Base-by-base conservation (phyloP, 2,329 filamentous ascomycete species). In the Fusarium aywerte region DNA sequence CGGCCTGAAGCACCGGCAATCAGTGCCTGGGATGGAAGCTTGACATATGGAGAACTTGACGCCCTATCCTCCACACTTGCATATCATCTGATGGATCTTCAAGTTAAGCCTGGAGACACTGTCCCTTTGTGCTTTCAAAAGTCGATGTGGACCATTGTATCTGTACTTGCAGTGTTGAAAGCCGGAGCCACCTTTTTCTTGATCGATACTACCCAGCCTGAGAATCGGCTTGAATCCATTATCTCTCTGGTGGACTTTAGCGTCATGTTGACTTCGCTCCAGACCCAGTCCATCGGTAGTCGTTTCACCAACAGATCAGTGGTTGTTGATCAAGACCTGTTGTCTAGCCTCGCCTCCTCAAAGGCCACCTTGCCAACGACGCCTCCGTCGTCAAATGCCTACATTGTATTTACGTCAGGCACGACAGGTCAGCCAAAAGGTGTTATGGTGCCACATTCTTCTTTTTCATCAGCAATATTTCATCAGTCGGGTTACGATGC, bases 1-100 rank as follows among this genome's bases (percentile, higher is more conserved):
- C n/a, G n/a, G n/a, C n/a, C n/a, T n/a, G n/a, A n/a, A n/a, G n/a
- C n/a, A n/a, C n/a, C n/a, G 20, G 29, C 29, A 10, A 31, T 31
- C 13, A 10, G 13, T 31, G 11, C 29, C 13, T 31, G 29, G 29
- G 74, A 77, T 47, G 70, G 68, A 3, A 25, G 67, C 3, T 57
- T 74, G 16, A 73, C 70, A 2, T 76, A 69, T 38, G 7, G 13
- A 4, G 32, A 67, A 13, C 51, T 72, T 2, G 47, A 64, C 9
- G 7, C 32, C 4, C 20, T 23, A 2, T 52, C 49, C 3, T 7
- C 9, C 5, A 7, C 25, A 18, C 35, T 62, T 7, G 44, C 33
- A 5, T 25, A 5, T 23, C 45, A n/a, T 38, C 55, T 9, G 10
- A 12, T 40, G 10, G 7, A 23, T 13, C 20, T 42, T 3, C 8